Evolutionary conservation across 192 early-diverging fungal genomes (phyloP).

Genomic region (Pilobolus umbonatus): DNA sequence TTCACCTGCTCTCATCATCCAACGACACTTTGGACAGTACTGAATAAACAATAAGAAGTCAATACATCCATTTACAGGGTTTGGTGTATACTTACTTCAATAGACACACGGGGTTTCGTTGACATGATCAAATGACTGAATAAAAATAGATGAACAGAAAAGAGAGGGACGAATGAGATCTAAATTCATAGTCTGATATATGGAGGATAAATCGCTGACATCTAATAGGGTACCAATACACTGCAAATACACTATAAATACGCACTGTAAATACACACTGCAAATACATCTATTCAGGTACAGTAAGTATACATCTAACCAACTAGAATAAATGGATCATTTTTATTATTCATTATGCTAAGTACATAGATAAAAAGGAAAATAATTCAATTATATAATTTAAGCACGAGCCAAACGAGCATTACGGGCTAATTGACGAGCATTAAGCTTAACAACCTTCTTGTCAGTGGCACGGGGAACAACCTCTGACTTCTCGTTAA

Average conservation of each 20-base stretch:
- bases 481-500: constrained; percentile 80
- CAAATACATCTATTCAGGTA: no score
- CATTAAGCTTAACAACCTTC: constrained; percentile 39
- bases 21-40: constrained; percentile 54
- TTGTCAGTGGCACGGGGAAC: constrained; percentile 69
- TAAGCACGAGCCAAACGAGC: constrained; percentile 38
- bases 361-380: not conserved
- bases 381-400: constrained; percentile 1
- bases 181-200: no score
- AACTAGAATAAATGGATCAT: not conserved
- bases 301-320: no score
- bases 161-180: no score
- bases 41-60: constrained; percentile 15
- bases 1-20: constrained; percentile 48
- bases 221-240: no score
- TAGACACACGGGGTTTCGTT: constrained; percentile 28
- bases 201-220: no score
- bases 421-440: constrained; percentile 45
- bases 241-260: no score
- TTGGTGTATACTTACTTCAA: constrained; percentile 33
- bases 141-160: not conserved
- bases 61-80: no score
- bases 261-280: no score
- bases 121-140: constrained; percentile 11
- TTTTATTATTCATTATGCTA: not conserved